Evolutionary conservation across 805 yeast genomes (phyloP).

Genomic region (Komagataella phaffii): DNA sequence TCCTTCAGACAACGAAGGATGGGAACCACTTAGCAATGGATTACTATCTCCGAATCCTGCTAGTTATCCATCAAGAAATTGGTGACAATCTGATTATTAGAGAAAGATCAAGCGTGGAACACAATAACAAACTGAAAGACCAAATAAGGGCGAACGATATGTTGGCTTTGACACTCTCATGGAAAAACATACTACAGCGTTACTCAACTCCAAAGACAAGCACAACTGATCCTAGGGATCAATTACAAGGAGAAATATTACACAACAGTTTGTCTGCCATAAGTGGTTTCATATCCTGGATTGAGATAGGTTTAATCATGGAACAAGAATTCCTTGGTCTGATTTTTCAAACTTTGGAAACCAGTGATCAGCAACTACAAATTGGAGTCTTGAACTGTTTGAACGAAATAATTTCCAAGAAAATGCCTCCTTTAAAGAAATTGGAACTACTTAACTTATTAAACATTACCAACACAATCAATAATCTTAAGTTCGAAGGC

Average conservation of each 20-base stretch:
- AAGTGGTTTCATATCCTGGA: constrained; percentile 89
- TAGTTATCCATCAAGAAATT: constrained; percentile 77
- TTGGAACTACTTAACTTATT: constrained; percentile 56
- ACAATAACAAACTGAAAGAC: constrained; percentile 70
- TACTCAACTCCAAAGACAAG: constrained; percentile 14
- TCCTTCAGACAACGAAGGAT: constrained; percentile 22
- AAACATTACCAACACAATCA: constrained; percentile 44
- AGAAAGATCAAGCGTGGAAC: constrained; percentile 44
- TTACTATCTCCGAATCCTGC: constrained; percentile 59
- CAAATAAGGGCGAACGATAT: constrained; percentile 68
- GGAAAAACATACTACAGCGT: constrained; percentile 46
- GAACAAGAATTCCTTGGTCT: constrained; percentile 41
- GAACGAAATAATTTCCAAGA: constrained; percentile 39
- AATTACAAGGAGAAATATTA: constrained; percentile 29
- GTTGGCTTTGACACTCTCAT: constrained; percentile 43
- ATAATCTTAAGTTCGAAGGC: constrained; percentile 21
- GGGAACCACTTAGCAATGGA: constrained; percentile 39
- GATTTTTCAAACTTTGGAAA: constrained; percentile 41
- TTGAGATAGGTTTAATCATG: constrained; percentile 65
- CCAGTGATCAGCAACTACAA: constrained; percentile 26
- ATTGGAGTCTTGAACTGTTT: constrained; percentile 44
- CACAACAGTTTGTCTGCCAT: constrained; percentile 49
- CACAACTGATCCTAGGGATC: constrained; percentile 6
- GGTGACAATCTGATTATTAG: constrained; percentile 83
- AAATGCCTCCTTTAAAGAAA: constrained; percentile 42